Base-by-base conservation (phyloP, 768 basidiomycete genomes). In the Mycena rebaudengoi region DNA sequence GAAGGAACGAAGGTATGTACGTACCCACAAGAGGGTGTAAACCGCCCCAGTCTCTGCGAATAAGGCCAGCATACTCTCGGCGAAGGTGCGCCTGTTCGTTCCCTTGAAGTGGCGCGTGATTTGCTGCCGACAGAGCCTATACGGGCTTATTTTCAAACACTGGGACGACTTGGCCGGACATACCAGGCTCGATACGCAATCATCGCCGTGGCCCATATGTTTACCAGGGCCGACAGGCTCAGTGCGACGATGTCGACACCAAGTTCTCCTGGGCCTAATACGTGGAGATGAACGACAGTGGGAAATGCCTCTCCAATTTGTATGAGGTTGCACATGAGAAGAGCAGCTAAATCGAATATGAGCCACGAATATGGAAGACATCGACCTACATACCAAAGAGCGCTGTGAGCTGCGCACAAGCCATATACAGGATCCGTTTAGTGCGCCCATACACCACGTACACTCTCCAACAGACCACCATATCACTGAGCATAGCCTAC, bases 311-410 rank as follows among this genome's bases (percentile, higher is more conserved):
- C 28, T 7, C 62, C 62, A 18, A 63, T 63, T 26, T 63, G 45
- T 0, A 54, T 63, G 5, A 63, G 28, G 48, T 57, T 63, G 40
- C 62, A 63, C 12, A 43, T 12, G 8, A 49, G 10, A 26, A 50
- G 13, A 18, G 68, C 72, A 11, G 72, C 73, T 14, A 73, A 69
- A 7, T 29, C 20, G 18, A n/a, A 18, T 10, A 18, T 18, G 35
- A 18, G 10, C 18, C 35, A 37, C 11, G 10, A 18, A 37, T 37
- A 18, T 37, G 18, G 18, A 37, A 37, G 35, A n/a, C n/a, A n/a
- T n/a, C n/a, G n/a, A n/a, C n/a, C n/a, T n/a, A n/a, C 60, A 12
- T 18, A 51, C 41, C 25, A n/a, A 30, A 14, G 23, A 61, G 25
- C 18, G 29, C 8, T 3, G 30, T 1, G 40, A 54, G 52, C 18